Evolutionary conservation across 768 basidiomycete species (phyloP).

Genomic region (Agaricus subrufescens): DNA sequence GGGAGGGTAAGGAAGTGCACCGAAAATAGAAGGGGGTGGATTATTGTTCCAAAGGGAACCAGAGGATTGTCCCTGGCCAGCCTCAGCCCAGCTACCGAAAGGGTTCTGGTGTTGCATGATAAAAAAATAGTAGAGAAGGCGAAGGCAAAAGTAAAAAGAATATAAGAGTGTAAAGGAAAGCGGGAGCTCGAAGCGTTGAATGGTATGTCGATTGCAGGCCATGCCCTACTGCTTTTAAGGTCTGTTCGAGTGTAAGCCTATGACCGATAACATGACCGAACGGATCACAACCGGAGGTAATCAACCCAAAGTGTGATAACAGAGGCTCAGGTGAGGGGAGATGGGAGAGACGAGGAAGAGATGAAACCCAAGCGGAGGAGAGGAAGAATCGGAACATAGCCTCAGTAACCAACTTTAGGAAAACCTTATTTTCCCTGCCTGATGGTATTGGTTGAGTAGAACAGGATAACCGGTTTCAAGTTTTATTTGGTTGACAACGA

Average conservation of each 20-base stretch:
- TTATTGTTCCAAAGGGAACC: constrained; percentile 15
- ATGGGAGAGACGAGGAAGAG: too few relatives aligned
- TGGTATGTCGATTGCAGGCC: not conserved
- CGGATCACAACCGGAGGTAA: too few relatives aligned
- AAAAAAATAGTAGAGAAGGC: not conserved
- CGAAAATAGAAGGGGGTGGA: constrained; percentile 51
- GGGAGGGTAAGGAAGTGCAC: constrained; percentile 55
- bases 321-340: too few relatives aligned
- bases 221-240: too few relatives aligned
- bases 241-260: too few relatives aligned
- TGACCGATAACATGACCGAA: too few relatives aligned
- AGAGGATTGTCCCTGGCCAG: constrained; percentile 20
- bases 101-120: constrained; percentile 32
- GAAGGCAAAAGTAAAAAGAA: not conserved
- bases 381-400: too few relatives aligned
- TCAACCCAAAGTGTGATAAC: too few relatives aligned
- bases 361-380: too few relatives aligned
- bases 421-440: too few relatives aligned
- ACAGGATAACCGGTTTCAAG: constrained; percentile 8
- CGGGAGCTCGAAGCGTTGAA: not conserved
- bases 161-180: not conserved
- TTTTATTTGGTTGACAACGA: not conserved
- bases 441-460: not conserved
- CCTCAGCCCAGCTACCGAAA: constrained; percentile 32
- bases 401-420: too few relatives aligned